Evolutionary conservation across 805 yeast species (phyloP).

Genomic region (Saccharomycopsis malanga): DNA sequence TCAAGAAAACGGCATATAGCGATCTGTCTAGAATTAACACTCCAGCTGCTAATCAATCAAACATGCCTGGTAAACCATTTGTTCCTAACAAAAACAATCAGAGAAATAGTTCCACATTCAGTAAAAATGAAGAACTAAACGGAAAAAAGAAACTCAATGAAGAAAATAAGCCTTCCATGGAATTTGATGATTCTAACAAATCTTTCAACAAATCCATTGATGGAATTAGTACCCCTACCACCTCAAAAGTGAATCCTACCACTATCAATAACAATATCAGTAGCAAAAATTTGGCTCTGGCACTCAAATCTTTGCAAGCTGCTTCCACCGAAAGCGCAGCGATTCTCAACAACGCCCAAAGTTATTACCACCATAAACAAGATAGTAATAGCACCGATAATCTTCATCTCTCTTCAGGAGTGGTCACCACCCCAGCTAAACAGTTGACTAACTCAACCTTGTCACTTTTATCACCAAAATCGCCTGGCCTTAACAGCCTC

Average conservation of each 20-base stretch:
- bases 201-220: not conserved
- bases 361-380: constrained; percentile 22
- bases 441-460: constrained; percentile 13
- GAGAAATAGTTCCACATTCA: not conserved
- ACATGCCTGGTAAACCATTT: not conserved
- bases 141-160: not conserved
- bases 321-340: constrained; percentile 8
- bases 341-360: constrained; percentile 8
- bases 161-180: not conserved
- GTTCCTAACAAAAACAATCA: not conserved
- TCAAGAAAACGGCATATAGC: constrained; percentile 25
- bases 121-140: not conserved
- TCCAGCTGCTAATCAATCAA: not conserved
- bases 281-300: constrained; percentile 16
- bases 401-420: constrained; percentile 3
- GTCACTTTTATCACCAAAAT: constrained; percentile 27
- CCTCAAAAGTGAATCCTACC: constrained; percentile 1
- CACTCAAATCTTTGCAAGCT: constrained; percentile 17
- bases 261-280: not conserved
- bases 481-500: constrained; percentile 42
- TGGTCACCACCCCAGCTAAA: constrained; percentile 13
- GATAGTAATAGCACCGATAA: constrained; percentile 17
- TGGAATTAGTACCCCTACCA: constrained; percentile 1
- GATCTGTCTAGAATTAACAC: not conserved
- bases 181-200: not conserved